Evolutionary conservation across 2,329 filamentous ascomycete genomes (phyloP).

Genomic region (Talaromyces sp.): DNA sequence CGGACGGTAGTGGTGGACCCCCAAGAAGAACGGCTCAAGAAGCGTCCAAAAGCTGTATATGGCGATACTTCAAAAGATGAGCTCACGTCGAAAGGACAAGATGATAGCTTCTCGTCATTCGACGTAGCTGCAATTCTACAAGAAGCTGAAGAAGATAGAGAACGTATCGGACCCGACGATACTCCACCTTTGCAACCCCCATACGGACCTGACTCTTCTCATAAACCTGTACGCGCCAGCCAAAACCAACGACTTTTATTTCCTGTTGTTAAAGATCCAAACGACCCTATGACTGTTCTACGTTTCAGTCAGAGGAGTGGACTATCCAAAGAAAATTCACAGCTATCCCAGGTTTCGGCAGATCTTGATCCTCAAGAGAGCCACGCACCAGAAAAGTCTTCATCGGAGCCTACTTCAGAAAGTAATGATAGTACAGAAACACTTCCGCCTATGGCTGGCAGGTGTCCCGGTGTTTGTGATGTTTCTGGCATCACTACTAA

Average conservation of each 20-base stretch:
- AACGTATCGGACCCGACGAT: slow-evolving; percentile 5
- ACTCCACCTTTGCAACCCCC: slow-evolving; percentile 19
- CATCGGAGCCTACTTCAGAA: slow-evolving; percentile 23
- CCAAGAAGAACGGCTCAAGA: background rate
- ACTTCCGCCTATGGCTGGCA: slow-evolving; percentile 22
- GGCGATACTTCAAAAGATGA: background rate
- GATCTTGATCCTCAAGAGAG: background rate
- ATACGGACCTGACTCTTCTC: slow-evolving; percentile 25
- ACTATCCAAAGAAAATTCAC: slow-evolving; percentile 48
- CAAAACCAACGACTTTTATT: slow-evolving; percentile 58
- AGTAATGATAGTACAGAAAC: background rate
- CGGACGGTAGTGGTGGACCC: background rate
- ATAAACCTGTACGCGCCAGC: slow-evolving; percentile 27
- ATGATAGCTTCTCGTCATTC: slow-evolving; percentile 15
- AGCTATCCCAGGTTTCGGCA: slow-evolving; percentile 21
- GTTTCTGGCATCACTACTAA: slow-evolving; percentile 30
- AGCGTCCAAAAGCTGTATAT: background rate
- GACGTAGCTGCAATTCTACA: slow-evolving; percentile 10
- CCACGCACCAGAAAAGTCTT: slow-evolving; percentile 14
- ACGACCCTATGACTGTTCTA: slow-evolving; percentile 60
- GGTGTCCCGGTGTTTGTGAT: slow-evolving; percentile 25
- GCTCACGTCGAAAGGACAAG: background rate
- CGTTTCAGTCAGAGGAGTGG: slow-evolving; percentile 64
- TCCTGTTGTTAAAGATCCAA: slow-evolving; percentile 72
- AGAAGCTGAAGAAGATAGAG: slow-evolving; percentile 7